These are phyloP conservation scores for Thalassiosira livingstoniorum DNA, from an alignment of 352 stramenopile genomes.

Conservation along the genomic window DNA sequence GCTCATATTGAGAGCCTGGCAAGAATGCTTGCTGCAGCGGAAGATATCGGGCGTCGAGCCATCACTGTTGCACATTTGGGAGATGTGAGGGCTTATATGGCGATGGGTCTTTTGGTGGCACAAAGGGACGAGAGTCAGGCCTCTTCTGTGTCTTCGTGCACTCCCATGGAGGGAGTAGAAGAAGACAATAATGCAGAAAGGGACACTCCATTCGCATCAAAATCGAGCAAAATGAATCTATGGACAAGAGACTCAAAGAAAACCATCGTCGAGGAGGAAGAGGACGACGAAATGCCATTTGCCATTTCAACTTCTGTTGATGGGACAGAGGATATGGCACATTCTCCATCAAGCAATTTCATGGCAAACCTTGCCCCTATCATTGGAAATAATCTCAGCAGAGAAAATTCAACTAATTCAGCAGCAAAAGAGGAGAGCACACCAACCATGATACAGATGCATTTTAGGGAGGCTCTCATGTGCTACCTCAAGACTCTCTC, in stretches of 20 bases:
- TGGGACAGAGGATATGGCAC: slow-evolving; percentile 42
- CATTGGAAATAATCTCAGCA: slow-evolving; percentile 52
- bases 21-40: slow-evolving; percentile 79
- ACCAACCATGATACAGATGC: slow-evolving; percentile 58
- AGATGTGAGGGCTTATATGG: slow-evolving; percentile 80
- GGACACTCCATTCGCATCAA: slow-evolving; percentile 24
- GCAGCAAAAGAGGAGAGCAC: slow-evolving; percentile 48
- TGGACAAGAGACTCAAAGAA: slow-evolving; percentile 38
- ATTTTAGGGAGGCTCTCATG: slow-evolving; percentile 80
- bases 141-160: slow-evolving; percentile 69
- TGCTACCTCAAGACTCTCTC: slow-evolving; percentile 84
- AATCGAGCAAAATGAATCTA: slow-evolving; percentile 25
- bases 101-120: slow-evolving; percentile 72
- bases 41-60: slow-evolving; percentile 83
- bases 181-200: slow-evolving; percentile 62
- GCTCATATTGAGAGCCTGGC: slow-evolving; percentile 73
- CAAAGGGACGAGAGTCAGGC: slow-evolving; percentile 56
- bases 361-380: slow-evolving; percentile 37
- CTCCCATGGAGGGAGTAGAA: slow-evolving; percentile 82
- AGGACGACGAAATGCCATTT: slow-evolving; percentile 84
- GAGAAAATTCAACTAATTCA: slow-evolving; percentile 44
- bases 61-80: slow-evolving; percentile 86
- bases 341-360: slow-evolving; percentile 47
- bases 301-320: slow-evolving; percentile 73
- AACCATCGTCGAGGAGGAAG: slow-evolving; percentile 63